Evolutionary conservation across 257 asterid genomes (phyloP).

Genomic region (Lycium barbarum): DNA sequence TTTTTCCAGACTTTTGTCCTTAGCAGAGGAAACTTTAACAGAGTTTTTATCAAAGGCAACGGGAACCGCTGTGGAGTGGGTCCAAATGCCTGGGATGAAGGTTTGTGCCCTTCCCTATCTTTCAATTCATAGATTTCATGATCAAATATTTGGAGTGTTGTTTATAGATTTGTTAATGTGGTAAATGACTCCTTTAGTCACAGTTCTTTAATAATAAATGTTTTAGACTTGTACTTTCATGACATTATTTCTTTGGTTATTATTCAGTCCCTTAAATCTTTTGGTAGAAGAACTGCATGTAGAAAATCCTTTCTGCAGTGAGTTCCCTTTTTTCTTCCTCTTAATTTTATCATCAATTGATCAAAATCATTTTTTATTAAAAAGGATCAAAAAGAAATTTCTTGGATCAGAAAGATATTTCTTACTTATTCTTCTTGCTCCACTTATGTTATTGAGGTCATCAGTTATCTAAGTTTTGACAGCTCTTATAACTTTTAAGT

Average conservation of each 20-base stretch:
- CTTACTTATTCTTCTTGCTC: background rate
- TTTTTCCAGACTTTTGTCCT: constrained; percentile 82
- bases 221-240: background rate
- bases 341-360: background rate
- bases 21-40: constrained; percentile 99
- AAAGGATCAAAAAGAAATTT: background rate
- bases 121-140: background rate
- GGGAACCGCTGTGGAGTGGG: constrained; percentile 99
- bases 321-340: background rate
- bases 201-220: background rate
- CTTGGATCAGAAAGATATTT: background rate
- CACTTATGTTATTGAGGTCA: background rate
- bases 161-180: background rate
- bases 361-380: background rate
- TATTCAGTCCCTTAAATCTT: background rate
- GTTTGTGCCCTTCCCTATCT: constrained; percentile 37
- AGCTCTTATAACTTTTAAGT: background rate
- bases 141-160: background rate
- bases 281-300: background rate
- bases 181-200: background rate
- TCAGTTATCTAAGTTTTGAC: background rate
- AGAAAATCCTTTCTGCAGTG: background rate
- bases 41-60: constrained; percentile 99
- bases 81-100: constrained; percentile 99
- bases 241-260: background rate